Base-by-base conservation (phyloP, 1,139 yeast species). In the Yamadazyma membranifaciens region DNA sequence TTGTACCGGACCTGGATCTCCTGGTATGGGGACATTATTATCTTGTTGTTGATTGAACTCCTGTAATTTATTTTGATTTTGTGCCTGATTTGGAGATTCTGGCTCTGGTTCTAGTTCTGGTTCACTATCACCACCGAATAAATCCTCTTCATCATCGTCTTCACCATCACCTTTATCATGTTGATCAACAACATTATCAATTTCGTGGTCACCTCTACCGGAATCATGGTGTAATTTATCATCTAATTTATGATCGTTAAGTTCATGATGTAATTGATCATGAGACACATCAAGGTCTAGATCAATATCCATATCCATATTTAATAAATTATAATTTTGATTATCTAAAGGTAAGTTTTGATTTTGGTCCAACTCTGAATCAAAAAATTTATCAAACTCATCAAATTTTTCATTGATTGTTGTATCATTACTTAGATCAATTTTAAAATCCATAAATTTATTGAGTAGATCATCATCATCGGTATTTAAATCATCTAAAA, bases 401-500 rank as follows among this genome's bases (percentile, higher is more conserved):
- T 34, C 36, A 11, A 25, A 34, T 24, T 34, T 34, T n/a, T 22
- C 36, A 14, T 33, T 33, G 5, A 31, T 10, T 9, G 14, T 31
- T 5, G 33, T 31, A 11, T 33, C 24, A n/a, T 33, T 33, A 22
- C 14, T 33, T 5, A 34, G 10, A 10, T 26, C 17, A 7, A 68
- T 64, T 33, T 52, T 60, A 45, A 65, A 64, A 45, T 69, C 72
- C 38, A 72, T 56, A 43, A 67, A 66, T 6, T 64, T 69, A 1
- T 69, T 58, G 6, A 72, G 60, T 30, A 72, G 54, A 20, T 50
- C 47, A 16, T 16, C 35, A 11, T 33, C 26, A 10, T 29, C 33
- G 15, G 16, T n/a, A 15, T 13, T 24, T n/a, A 6, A 6, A 10
- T 7, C 6, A 11, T 33, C 29, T 12, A n/a, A 24, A 12, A 28